Evolutionary conservation across 495 filamentous ascomycete genomes (phyloP).

Genomic region (Neurospora terricola): DNA sequence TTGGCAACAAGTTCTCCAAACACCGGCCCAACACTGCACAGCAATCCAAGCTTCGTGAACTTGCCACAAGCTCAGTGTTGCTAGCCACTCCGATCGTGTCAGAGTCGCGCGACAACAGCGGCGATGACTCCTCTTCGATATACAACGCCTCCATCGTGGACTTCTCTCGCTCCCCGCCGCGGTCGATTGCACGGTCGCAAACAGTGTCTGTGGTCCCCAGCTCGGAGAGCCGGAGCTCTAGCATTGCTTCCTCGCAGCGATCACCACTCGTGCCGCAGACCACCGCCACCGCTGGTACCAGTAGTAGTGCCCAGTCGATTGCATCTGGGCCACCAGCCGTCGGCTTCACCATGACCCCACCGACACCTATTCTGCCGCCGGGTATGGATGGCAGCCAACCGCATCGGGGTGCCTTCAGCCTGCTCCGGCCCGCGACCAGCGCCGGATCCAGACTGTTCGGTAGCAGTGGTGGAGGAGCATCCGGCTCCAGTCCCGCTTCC

Average conservation of each 20-base stretch:
- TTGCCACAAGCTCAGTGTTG: conserved; percentile 53
- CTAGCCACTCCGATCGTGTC: conserved; percentile 28
- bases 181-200: conserved; percentile 30
- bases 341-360: conserved; percentile 24
- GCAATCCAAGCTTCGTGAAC: conserved; percentile 68
- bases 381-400: neutral
- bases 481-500: neutral
- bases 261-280: conserved; percentile 18
- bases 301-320: neutral
- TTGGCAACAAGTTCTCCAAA: conserved; percentile 91
- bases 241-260: conserved; percentile 31
- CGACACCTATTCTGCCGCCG: conserved; percentile 18
- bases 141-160: conserved; percentile 37
- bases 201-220: conserved; percentile 28
- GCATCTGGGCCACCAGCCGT: conserved; percentile 2
- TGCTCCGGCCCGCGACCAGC: conserved; percentile 21
- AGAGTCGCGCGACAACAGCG: conserved; percentile 34
- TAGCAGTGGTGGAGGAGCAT: neutral
- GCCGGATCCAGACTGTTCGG: conserved; percentile 19
- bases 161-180: conserved; percentile 40
- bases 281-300: neutral
- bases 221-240: conserved; percentile 35
- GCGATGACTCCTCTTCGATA: conserved; percentile 40
- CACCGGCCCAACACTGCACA: conserved; percentile 71
- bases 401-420: conserved; percentile 6